Percentiles rank a stretch among this genome's conserved stretches.
These are phyloP conservation scores for Oryza brachyantha DNA, from an alignment of 176 grass and related monocot genomes.

Conservation along the genomic window DNA sequence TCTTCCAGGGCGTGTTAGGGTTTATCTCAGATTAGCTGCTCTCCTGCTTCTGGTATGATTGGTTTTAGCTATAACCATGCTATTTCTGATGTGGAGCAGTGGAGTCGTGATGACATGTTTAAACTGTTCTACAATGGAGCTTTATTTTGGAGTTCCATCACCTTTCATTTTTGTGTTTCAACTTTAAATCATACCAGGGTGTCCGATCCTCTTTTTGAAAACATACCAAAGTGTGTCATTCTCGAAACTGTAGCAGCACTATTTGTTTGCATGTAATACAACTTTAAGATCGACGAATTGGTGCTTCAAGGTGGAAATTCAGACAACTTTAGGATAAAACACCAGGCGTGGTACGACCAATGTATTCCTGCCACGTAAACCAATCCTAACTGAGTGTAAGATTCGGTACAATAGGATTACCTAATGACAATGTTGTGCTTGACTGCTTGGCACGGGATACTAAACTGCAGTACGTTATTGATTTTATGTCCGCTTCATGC, in stretches of 20 bases:
- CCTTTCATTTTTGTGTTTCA: neutral
- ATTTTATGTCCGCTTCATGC: constrained; percentile 4
- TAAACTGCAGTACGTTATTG: neutral
- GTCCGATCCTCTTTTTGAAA: neutral
- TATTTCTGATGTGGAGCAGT: neutral
- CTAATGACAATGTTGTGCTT: neutral
- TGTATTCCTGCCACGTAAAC: neutral
- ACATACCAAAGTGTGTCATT: neutral
- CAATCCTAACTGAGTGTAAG: neutral
- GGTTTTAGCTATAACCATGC: neutral
- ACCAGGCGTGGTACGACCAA: neutral
- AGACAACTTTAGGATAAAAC: neutral
- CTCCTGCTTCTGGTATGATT: neutral
- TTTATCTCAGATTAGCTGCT: constrained; percentile 14
- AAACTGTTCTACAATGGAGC: neutral
- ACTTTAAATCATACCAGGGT: neutral
- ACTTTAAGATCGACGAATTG: neutral
- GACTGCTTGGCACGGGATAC: no score
- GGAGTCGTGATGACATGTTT: neutral
- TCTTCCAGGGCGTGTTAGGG: constrained; percentile 22
- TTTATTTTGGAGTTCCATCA: neutral
- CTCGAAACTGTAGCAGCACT: neutral
- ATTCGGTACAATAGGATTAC: neutral
- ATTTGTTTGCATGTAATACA: neutral
- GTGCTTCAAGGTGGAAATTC: neutral